phyloP scores from a whole-genome alignment of 2,329 filamentous ascomycete genomes.

The Alternaria angustiovoidea region DNA sequence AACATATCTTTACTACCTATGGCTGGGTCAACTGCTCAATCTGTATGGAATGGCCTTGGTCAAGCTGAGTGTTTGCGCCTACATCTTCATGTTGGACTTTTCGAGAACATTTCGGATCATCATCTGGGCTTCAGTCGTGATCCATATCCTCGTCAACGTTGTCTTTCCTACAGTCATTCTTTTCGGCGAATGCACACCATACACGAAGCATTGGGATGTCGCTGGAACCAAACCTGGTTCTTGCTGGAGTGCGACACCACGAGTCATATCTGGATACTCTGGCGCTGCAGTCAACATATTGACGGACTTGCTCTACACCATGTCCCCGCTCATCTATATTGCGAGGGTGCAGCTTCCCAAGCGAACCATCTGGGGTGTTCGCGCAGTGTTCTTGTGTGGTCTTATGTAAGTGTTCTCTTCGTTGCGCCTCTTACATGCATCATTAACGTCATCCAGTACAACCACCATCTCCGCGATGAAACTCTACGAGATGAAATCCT shows the following conservation, averaged over 20 bases:
- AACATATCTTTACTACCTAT: slow-evolving; percentile 29
- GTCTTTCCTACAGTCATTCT: slow-evolving; percentile 34
- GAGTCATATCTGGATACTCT: slow-evolving; percentile 37
- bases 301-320: slow-evolving; percentile 36
- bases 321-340: slow-evolving; percentile 35
- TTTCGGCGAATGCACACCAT: slow-evolving; percentile 33
- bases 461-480: slow-evolving; percentile 39
- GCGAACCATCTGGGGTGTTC: slow-evolving; percentile 38
- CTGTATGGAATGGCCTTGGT: slow-evolving; percentile 40
- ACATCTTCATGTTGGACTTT: slow-evolving; percentile 39
- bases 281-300: slow-evolving; percentile 37
- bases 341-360: slow-evolving; percentile 33
- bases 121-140: slow-evolving; percentile 31
- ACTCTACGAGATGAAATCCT: slow-evolving; percentile 34
- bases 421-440: not conserved
- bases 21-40: slow-evolving; percentile 36
- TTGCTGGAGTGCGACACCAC: slow-evolving; percentile 34
- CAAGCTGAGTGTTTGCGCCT: slow-evolving; percentile 39
- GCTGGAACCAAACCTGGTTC: slow-evolving; percentile 28
- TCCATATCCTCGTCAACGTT: slow-evolving; percentile 34
- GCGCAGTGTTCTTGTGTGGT: slow-evolving; percentile 37
- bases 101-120: slow-evolving; percentile 30
- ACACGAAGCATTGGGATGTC: slow-evolving; percentile 35
- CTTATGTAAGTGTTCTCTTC: slow-evolving; percentile 26
- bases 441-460: slow-evolving; percentile 23